A percentile compares a stretch with the other conserved stretches of the same genome.
Evolutionary conservation across 345 rosid genomes (phyloP).

Genomic region (Barbarea vulgaris): DNA sequence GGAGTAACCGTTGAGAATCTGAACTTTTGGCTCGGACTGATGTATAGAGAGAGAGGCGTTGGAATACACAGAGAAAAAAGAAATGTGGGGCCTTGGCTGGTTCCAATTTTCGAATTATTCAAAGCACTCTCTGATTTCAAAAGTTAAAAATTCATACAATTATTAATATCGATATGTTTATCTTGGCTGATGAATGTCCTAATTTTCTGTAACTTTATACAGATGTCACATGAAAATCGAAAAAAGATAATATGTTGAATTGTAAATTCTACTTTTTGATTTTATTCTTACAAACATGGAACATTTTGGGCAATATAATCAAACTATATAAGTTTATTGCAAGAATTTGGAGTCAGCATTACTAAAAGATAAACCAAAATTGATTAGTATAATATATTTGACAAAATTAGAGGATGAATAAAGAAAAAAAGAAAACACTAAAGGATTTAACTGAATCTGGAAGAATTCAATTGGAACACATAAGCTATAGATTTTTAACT

Average conservation of each 20-base stretch:
- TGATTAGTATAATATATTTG: not conserved
- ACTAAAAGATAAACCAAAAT: not conserved
- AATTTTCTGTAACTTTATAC: too few relatives aligned
- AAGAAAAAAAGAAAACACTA: not conserved
- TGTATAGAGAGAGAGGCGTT: not conserved
- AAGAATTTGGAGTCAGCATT: not conserved
- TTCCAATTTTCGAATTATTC: slow-evolving; percentile 11
- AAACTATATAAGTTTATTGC: not conserved
- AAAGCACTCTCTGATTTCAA: not conserved
- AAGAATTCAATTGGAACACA: not conserved
- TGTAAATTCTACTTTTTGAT: not conserved
- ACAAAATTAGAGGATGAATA: not conserved
- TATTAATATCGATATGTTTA: not conserved
- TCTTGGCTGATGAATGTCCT: not conserved
- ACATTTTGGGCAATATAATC: not conserved
- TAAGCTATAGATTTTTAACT: not conserved
- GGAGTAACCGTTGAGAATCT: slow-evolving; percentile 28
- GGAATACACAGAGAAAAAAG: not conserved
- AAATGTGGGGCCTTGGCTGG: slow-evolving; percentile 22
- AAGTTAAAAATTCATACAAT: not conserved
- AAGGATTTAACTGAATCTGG: not conserved
- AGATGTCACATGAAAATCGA: not conserved
- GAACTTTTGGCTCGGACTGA: not conserved
- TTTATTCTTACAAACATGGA: not conserved
- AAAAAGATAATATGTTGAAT: not conserved